A percentile compares a stretch with the other conserved stretches of the same genome.
These are phyloP conservation scores for Kazachstania martiniae DNA, from an alignment of 805 yeast genomes.

Conservation along the genomic window DNA sequence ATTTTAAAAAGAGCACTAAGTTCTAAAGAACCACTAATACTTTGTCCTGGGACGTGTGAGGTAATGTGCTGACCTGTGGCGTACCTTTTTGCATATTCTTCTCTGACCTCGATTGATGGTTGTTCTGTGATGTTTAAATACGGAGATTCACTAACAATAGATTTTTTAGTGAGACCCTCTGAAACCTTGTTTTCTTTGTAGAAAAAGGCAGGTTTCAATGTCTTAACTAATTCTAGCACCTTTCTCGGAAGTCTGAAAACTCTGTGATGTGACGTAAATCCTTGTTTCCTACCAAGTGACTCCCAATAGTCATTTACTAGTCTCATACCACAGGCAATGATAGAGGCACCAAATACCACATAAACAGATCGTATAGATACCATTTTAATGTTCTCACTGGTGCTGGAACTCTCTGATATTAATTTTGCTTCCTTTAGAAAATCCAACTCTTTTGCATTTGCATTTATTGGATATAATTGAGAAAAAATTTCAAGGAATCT, in stretches of 20 bases:
- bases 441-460: slow-evolving; percentile 30
- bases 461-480: slow-evolving; percentile 28
- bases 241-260: slow-evolving; percentile 26
- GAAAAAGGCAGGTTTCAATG: slow-evolving; percentile 9
- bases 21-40: slow-evolving; percentile 24
- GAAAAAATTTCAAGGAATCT: slow-evolving; percentile 33
- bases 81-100: slow-evolving; percentile 15
- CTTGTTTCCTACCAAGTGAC: slow-evolving; percentile 31
- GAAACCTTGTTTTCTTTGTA: not conserved
- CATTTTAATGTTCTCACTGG: slow-evolving; percentile 4
- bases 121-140: slow-evolving; percentile 20
- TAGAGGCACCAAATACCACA: slow-evolving; percentile 41
- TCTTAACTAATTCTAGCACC: slow-evolving; percentile 6
- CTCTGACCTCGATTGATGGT: slow-evolving; percentile 16
- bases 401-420: slow-evolving; percentile 17
- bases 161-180: not conserved
- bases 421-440: slow-evolving; percentile 27
- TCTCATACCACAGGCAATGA: slow-evolving; percentile 37
- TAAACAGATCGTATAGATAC: slow-evolving; percentile 37
- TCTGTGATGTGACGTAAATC: slow-evolving; percentile 35
- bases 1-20: slow-evolving; percentile 22
- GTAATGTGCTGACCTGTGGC: slow-evolving; percentile 18
- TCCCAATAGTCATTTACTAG: slow-evolving; percentile 51
- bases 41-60: slow-evolving; percentile 23
- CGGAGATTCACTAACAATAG: slow-evolving; percentile 13